Base-by-base conservation (phyloP, 1,284 basidiomycete genomes). In the Pseudozyma tsukubaensis region DNA sequence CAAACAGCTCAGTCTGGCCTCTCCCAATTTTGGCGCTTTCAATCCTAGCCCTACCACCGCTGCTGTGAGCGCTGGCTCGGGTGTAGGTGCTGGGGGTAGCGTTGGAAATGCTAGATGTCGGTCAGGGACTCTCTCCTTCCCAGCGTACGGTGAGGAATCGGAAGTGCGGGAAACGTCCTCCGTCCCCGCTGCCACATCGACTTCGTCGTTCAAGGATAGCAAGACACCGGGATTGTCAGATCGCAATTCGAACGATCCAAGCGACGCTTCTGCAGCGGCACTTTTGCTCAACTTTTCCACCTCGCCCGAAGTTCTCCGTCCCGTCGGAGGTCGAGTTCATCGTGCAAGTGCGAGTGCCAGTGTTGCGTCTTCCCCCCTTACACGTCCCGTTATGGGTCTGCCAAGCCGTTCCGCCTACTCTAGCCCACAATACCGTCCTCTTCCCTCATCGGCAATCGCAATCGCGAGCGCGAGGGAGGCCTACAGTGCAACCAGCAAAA, bases 241-340 rank as follows among this genome's bases (percentile, higher is more conserved):
- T 21, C 37, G 53, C 13, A 57, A 61, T 42, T 8, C 56, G 16
- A 40, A 47, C 13, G 60, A 51, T 34, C 47, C 70, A 1, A 36
- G 35, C 29, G 64, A 68, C 18, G 59, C 63, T n/a, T 55, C 60
- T 1, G 72, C 72, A 2, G 77, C 75, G 1, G 60, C 47, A 13
- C 62, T 79, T 6, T 40, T 79, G 16, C 61, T 79, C 47, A 65
- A 71, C 51, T 74, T 79, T 21, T 69, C 64, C 34, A 77, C 77
- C 21, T 72, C 68, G 11, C 77, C 77, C 4, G 77, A 79, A 55
- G 72, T 77, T 13, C 36, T 77, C 3, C 60, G 76, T 11, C 72
- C 76, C 3, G 44, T 72, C 18, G 56, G 57, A 19, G 52, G 60
- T 18, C 24, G 24, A 29, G 3, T 29, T 3, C 24, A 29, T 29